Evolutionary conservation across 169 alveolate species (phyloP).

Genomic region (Babesia gibsoni): DNA sequence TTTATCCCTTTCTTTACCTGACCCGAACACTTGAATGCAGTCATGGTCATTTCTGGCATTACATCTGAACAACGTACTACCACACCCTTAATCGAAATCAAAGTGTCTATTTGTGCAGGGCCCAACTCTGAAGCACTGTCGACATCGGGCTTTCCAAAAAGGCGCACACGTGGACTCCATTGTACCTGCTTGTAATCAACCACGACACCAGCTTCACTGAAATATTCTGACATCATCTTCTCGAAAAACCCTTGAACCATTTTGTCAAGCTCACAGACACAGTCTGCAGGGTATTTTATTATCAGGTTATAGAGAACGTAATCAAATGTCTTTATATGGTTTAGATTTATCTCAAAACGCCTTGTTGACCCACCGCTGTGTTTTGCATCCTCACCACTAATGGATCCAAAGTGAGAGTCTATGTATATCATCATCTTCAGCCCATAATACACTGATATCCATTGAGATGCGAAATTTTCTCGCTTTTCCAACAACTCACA

Average conservation of each 20-base stretch:
- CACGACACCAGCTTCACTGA: slow-evolving; percentile 65
- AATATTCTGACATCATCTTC: slow-evolving; percentile 68
- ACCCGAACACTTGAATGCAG: slow-evolving; percentile 93
- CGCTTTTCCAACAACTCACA: slow-evolving; percentile 56
- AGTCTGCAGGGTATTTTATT: slow-evolving; percentile 91
- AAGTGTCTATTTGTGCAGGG: slow-evolving; percentile 78
- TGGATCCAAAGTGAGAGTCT: slow-evolving; percentile 54
- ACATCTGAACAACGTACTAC: slow-evolving; percentile 93
- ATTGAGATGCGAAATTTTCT: slow-evolving; percentile 36
- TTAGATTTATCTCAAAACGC: slow-evolving; percentile 80
- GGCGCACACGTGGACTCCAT: slow-evolving; percentile 70
- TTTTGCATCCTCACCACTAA: background rate
- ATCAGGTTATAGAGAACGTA: slow-evolving; percentile 81
- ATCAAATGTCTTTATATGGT: slow-evolving; percentile 84
- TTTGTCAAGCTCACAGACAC: slow-evolving; percentile 90
- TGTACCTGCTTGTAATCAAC: slow-evolving; percentile 56
- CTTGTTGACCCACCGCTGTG: background rate
- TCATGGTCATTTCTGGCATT: slow-evolving; percentile 97
- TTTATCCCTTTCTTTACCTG: slow-evolving; percentile 76
- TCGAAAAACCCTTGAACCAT: slow-evolving; percentile 81
- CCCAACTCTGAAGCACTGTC: slow-evolving; percentile 73
- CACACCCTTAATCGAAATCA: slow-evolving; percentile 93
- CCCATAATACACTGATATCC: slow-evolving; percentile 63
- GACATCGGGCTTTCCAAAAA: slow-evolving; percentile 68
- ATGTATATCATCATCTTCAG: slow-evolving; percentile 69